Percentiles rank a stretch among this genome's conserved stretches.
Conservation (phyloP, 345 rosid species). For the Angophora floribunda region DNA sequence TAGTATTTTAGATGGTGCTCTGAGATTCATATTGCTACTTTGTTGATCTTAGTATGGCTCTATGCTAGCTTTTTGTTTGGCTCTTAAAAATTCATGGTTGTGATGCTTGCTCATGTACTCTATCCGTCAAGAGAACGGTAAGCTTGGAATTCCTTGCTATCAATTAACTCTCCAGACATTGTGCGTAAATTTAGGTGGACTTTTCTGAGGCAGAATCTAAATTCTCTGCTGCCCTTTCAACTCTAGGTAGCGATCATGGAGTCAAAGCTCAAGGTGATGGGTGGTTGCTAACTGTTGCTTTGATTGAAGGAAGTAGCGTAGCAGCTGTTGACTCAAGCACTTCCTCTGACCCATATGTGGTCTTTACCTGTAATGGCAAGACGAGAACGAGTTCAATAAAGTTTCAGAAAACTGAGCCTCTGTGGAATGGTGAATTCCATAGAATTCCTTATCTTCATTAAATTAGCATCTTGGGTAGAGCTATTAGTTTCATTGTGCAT, state of each 20-base stretch:
- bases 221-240: background rate
- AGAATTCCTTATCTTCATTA: background rate
- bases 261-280: slow-evolving; percentile 96
- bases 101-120: background rate
- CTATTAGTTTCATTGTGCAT: background rate
- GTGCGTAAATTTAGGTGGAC: background rate
- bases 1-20: background rate
- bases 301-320: slow-evolving; percentile 74
- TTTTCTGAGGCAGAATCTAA: background rate
- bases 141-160: background rate
- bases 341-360: slow-evolving; percentile 88
- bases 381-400: slow-evolving; percentile 88
- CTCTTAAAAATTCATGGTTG: background rate
- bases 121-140: background rate
- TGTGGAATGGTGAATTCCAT: slow-evolving; percentile 72
- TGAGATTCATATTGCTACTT: background rate
- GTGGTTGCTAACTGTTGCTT: slow-evolving; percentile 90
- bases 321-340: slow-evolving; percentile 92
- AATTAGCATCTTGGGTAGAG: background rate
- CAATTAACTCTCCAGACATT: background rate
- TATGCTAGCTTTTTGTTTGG: background rate
- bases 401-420: slow-evolving; percentile 84
- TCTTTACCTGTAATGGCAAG: slow-evolving; percentile 86
- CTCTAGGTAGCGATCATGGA: slow-evolving; percentile 85
- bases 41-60: background rate